Evolutionary conservation across 331 rosid species (phyloP), one percentile per base, ranked within the genome.

Genomic region (Telfairia occidentalis): DNA sequence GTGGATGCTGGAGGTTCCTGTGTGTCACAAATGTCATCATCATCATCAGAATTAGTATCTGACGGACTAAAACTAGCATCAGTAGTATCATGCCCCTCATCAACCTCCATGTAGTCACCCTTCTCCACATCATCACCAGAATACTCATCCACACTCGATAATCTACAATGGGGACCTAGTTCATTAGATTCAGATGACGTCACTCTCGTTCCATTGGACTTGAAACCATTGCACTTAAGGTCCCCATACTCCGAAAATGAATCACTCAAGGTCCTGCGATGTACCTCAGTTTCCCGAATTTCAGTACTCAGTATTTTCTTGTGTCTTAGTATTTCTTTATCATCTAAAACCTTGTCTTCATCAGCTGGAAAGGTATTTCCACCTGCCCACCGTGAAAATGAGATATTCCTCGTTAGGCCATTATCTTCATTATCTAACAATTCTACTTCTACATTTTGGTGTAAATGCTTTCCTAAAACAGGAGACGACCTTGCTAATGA

Each of bases 331-430:
- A 86, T 76, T 55, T 82, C 88, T 63, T 90, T 86, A 19, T 82
- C 83, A 26, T 84, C 88, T 42, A 86, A 28, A 75, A 87, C 82
- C 75, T 87, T 92, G 59, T 92, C 98, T 84, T 88, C 97, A 70
- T 90, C 96, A 37, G 78, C 88, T 16, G 98, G 97, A 59, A 92
- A 90, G 76, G 70, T 85, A 81, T 87, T 89, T 74, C 95, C 96
- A 53, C 87, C 92, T 28, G 96, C 98, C 98, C 98, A 94, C 80
- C 98, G 84, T 34, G 98, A 94, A 81, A 95, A 91, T 0, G 96
- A 94, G 81, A 94, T 91, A 81, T 91, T 85, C 13, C 82, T 84
- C 29, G 92, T 81, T 0, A 96, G 96, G 42, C 87, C 87, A 78
- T 80, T 83, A 66, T 86, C 90, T 61, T 94, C 97, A 78, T 87